Evolutionary conservation across 2,329 filamentous ascomycete genomes (phyloP), one percentile per base, ranked within the genome.

Genomic region (Ampelomyces quisqualis): DNA sequence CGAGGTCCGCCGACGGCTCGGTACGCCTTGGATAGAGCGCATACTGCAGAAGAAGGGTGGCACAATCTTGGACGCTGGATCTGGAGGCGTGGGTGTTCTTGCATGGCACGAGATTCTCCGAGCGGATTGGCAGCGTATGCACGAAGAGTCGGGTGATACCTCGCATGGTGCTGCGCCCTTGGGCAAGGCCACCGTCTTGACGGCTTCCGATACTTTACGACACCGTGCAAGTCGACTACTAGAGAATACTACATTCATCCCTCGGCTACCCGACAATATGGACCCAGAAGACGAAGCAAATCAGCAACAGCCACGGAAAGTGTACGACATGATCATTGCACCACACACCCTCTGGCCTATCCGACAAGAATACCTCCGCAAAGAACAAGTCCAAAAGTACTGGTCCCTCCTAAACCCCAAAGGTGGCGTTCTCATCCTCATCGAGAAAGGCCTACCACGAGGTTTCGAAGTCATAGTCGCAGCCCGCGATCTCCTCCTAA

Each of bases 391-490:
- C 14, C 83, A 94, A 60, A 95, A 95, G 46, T 78, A 97, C 1
- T 98, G 93, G 93, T 84, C 81, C 10, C 76, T 96, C 35, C 75
- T 96, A 3, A 88, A 86, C 37, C 86, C 86, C 1, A 78, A 90
- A 13, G 91, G 91, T 1, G 93, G 93, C 23, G 79, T 98, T 10
- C 76, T 98, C 4, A 80, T 97, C 34, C 70, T 97, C 3, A 72
- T 96, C 15, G 93, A 98, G 66, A 97, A 96, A 67, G 93, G 90
- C 0, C 81, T 95, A 9, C 88, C 90, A 9, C 82, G 88, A 29
- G 93, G 93, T 0, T 98, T 98, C 53, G 93, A 97, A 65, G 87
- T 88, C 10, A 81, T 98, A 27, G 91, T 89, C 8, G 86, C 86
- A 33, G 90, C 90, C 5, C 83, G 93, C 34, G 79, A 90, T 28